Evolutionary conservation across 352 stramenopile species (phyloP).

Genomic region (Vaucheria bursata): DNA sequence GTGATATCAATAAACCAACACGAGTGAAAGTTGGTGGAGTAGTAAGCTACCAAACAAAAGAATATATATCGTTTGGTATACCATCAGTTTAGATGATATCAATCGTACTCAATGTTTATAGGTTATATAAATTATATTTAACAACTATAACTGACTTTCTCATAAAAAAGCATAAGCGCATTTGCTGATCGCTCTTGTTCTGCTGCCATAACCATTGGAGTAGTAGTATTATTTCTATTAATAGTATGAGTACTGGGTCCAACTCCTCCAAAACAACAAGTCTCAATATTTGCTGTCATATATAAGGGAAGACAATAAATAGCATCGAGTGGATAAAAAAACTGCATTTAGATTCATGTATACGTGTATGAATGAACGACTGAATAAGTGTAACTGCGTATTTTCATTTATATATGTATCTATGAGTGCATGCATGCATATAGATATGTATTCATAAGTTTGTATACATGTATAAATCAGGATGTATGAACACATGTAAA

Average conservation of each 20-base stretch:
- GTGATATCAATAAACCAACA: background rate
- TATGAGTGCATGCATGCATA: too few species aligned
- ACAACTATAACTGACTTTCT: slow-evolving; percentile 69
- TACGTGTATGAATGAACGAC: too few species aligned
- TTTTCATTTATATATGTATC: too few species aligned
- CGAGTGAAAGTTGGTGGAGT: too few species aligned
- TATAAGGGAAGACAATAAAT: too few species aligned
- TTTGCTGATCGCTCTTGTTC: slow-evolving; percentile 97
- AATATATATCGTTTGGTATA: background rate
- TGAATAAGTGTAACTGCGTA: too few species aligned
- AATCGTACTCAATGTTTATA: background rate
- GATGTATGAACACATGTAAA: too few species aligned
- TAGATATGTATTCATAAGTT: too few species aligned
- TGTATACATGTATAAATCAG: too few species aligned
- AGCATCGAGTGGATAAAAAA: too few species aligned
- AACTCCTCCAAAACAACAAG: slow-evolving; percentile 95
- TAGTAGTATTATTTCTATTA: slow-evolving; percentile 51
- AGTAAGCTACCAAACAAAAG: too few species aligned
- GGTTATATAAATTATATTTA: slow-evolving; percentile 30
- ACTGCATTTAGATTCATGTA: too few species aligned
- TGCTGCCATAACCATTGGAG: slow-evolving; percentile 80
- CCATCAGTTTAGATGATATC: background rate
- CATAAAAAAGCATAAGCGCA: slow-evolving; percentile 97
- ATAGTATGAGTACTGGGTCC: slow-evolving; percentile 53
- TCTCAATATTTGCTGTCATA: slow-evolving; percentile 65